Conservation (phyloP, 345 rosid genomes). For the Eucalyptus lansdowneana region DNA sequence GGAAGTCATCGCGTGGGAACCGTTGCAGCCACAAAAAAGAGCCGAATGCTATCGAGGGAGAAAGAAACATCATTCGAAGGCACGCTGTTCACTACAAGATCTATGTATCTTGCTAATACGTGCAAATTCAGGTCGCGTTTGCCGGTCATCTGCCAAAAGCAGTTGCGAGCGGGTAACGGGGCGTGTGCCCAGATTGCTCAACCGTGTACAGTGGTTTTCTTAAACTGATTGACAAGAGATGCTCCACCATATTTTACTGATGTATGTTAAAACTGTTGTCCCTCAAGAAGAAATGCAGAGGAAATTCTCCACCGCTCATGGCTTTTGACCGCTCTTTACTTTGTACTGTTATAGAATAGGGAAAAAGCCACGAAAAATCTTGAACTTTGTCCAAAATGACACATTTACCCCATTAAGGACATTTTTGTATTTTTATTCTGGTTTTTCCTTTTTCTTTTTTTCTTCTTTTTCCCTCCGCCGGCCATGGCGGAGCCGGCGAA, state of each 20-base stretch:
- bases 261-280: not conserved
- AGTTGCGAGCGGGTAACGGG: conserved; percentile 31
- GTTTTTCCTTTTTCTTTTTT: too few relatives aligned
- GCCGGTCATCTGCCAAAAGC: conserved; percentile 40
- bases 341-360: not conserved
- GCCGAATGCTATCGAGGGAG: not conserved
- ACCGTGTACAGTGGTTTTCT: conserved; percentile 32
- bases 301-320: not conserved
- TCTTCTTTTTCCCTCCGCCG: too few relatives aligned
- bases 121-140: conserved; percentile 42
- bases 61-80: conserved; percentile 6
- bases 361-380: too few relatives aligned
- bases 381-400: too few relatives aligned
- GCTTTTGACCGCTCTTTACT: not conserved
- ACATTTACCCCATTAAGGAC: too few relatives aligned
- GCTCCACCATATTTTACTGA: too few relatives aligned
- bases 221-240: conserved; percentile 10
- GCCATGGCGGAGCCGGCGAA: too few relatives aligned
- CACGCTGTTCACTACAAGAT: conserved; percentile 14
- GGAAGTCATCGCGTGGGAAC: not conserved
- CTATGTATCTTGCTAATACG: conserved; percentile 13
- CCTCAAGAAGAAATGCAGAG: not conserved
- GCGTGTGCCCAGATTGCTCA: not conserved
- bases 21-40: conserved; percentile 10
- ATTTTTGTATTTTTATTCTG: too few relatives aligned